A percentile compares a stretch with the other conserved stretches of the same genome.
Conservation (phyloP, 768 basidiomycete genomes). For the Dendrothele bispora region DNA sequence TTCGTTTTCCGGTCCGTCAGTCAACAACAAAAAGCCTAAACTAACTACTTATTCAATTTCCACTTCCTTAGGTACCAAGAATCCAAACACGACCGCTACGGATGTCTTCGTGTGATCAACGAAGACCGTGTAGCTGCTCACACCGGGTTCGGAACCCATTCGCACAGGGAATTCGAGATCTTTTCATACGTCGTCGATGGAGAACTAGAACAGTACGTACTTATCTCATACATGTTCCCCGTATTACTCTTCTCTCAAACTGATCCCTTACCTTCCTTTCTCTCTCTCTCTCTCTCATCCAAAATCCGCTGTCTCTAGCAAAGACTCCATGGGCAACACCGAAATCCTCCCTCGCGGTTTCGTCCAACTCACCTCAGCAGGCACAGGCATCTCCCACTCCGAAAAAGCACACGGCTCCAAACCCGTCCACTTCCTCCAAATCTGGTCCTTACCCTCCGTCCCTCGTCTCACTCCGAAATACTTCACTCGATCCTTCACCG, state of each 20-base stretch:
- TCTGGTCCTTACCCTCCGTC: constrained; percentile 47
- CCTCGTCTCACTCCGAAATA: constrained; percentile 69
- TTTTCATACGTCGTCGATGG: constrained; percentile 86
- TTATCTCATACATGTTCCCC: background rate
- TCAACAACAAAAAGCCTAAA: too few species aligned
- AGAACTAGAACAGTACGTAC: constrained; percentile 74
- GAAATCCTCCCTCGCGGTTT: constrained; percentile 90
- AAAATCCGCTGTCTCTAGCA: constrained; percentile 50
- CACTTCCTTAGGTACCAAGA: constrained; percentile 69
- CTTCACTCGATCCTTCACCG: constrained; percentile 84
- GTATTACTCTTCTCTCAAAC: background rate
- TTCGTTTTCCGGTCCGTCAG: too few species aligned
- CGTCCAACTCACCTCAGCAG: constrained; percentile 88
- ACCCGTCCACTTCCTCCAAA: constrained; percentile 53
- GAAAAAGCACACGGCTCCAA: constrained; percentile 45
- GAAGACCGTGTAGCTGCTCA: constrained; percentile 80
- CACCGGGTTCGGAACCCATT: constrained; percentile 85
- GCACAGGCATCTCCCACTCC: constrained; percentile 88
- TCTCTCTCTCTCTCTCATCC: too few species aligned
- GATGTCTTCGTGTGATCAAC: constrained; percentile 85
- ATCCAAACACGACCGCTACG: constrained; percentile 55
- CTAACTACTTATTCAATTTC: constrained; percentile 8
- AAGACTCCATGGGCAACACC: constrained; percentile 89
- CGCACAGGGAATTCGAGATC: constrained; percentile 86
- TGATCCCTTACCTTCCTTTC: constrained; percentile 1